phyloP scores from a whole-genome alignment of 176 grass and related monocot species.

The Stipa capillata region DNA sequence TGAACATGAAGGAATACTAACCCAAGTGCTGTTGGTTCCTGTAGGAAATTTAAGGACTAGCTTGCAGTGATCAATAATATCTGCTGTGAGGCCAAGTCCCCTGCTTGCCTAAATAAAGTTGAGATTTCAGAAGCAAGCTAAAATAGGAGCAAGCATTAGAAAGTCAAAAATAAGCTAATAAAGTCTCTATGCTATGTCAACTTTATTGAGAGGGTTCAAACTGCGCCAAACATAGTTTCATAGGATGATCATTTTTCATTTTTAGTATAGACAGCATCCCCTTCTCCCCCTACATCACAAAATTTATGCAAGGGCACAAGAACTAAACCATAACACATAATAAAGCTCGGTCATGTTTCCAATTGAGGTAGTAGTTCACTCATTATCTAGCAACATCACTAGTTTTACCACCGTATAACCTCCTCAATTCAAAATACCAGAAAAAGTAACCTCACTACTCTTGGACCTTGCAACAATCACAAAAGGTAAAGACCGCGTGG shows the following conservation, averaged over 20 bases:
- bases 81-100: constrained; percentile 80
- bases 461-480: no score
- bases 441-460: no score
- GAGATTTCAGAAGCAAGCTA: constrained; percentile 8
- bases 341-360: no score
- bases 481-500: no score
- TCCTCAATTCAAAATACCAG: no score
- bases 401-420: no score
- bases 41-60: constrained; percentile 59
- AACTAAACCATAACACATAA: no score
- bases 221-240: background rate
- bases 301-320: no score
- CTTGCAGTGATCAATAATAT: constrained; percentile 78
- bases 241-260: background rate
- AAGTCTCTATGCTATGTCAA: background rate
- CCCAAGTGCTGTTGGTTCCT: constrained; percentile 12
- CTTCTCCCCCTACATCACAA: no score
- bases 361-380: no score
- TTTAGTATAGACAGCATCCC: no score
- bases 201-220: background rate
- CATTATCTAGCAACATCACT: no score
- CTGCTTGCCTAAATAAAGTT: constrained; percentile 62
- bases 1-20: constrained; percentile 22
- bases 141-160: background rate
- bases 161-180: background rate